A percentile compares a stretch with the other conserved stretches of the same genome.
These are phyloP conservation scores for Penicillium crystallinum DNA, from an alignment of 495 filamentous ascomycete species.

Conservation along the genomic window DNA sequence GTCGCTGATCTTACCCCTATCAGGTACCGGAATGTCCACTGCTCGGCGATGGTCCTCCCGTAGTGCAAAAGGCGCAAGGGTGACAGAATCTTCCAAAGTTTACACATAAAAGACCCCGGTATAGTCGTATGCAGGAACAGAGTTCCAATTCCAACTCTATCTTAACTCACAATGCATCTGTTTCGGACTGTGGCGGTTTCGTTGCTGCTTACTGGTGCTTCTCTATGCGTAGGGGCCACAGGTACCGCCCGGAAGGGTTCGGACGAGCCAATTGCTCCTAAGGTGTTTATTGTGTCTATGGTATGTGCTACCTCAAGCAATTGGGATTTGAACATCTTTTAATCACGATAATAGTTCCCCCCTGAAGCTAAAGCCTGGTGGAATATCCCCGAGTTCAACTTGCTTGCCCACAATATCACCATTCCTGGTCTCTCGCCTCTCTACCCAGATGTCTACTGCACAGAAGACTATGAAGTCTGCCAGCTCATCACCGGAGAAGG, in stretches of 20 bases:
- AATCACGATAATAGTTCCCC: slow-evolving; percentile 43
- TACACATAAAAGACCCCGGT: not conserved
- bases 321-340: not conserved
- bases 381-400: slow-evolving; percentile 53
- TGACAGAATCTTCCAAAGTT: not conserved
- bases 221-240: slow-evolving; percentile 5
- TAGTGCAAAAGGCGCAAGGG: not conserved
- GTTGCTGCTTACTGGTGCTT: slow-evolving; percentile 14
- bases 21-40: not conserved
- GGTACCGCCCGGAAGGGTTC: not conserved
- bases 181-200: slow-evolving; percentile 11
- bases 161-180: slow-evolving; percentile 8
- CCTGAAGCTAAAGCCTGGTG: slow-evolving; percentile 68
- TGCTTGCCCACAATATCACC: slow-evolving; percentile 60
- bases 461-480: slow-evolving; percentile 51
- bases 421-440: slow-evolving; percentile 61
- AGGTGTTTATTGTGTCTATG: slow-evolving; percentile 69
- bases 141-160: not conserved
- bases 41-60: not conserved
- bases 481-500: slow-evolving; percentile 54
- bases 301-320: slow-evolving; percentile 35
- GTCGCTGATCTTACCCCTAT: not conserved
- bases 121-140: not conserved
- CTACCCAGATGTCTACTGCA: slow-evolving; percentile 62
- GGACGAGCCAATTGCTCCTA: slow-evolving; percentile 47